Base-by-base conservation (phyloP, 1,284 basidiomycete genomes). In the Quambalaria eucalypti region DNA sequence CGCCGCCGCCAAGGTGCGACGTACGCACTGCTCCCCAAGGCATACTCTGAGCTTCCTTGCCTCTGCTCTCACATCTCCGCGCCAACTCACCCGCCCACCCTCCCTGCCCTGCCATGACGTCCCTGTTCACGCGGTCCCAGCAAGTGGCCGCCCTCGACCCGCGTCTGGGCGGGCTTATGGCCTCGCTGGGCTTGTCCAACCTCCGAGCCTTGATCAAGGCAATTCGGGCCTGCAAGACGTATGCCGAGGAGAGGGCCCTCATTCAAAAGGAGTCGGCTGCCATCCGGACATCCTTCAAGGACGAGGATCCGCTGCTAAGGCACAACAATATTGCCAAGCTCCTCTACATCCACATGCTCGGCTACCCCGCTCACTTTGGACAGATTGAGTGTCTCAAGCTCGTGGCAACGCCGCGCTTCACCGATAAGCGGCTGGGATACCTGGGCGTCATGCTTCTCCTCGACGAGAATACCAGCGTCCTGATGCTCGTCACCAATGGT, bases 351-450 rank as follows among this genome's bases (percentile, higher is more conserved):
- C 92, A 98, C 78, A 98, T 99, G 95, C 86, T 99, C 25, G 95
- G 95, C 56, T 97, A 95, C 57, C 91, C 93, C 2, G 95, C 95
- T 28, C 95, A 99, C 77, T 99, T 97, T 74, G 95, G 95, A 50
- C 95, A 99, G 81, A 97, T 99, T 76, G 95, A 98, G 80, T 99
- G 95, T 78, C 82, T 99, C 64, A 98, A 98, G 78, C 85, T 99
- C 51, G 95, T 98, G 44, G 95, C 95, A n/a, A 90, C 90, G 66
- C 90, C 95, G 12, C 82, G 91, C 28, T 99, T 98, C 78, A 84
- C 87, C 48, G 95, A 99, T 80, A 99, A 99, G 79, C 83, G 93
- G 30, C 80, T 98, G 23, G 95, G 95, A 1, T 99, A 98, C 73
- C 80, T 98, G 46, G 95, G 95, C 1, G 97, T 98, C 69, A 98